Evolutionary conservation across 306 rosid species (phyloP), one percentile per base, ranked within the genome.

Genomic region (Macrotyloma uniflorum): DNA sequence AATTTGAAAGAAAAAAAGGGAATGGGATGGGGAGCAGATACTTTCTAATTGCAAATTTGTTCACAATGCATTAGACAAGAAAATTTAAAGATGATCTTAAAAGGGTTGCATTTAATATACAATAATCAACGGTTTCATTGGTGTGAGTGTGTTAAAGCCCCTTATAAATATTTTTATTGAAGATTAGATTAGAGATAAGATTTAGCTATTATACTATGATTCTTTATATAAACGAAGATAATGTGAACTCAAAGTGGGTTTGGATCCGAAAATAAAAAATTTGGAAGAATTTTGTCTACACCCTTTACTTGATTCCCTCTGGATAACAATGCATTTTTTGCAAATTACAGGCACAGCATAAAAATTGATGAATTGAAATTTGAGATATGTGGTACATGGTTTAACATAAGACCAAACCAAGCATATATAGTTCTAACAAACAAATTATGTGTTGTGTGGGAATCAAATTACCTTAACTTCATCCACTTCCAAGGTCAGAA

Each of bases 401-500:
- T 54, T 45, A 36, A 59, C 11, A 50, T 13, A 18, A 18, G 33
- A 82, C 43, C 67, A 61, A 75, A 40, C 40, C 80, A 63, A 62
- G 5, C 70, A 55, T 23, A 4, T 4, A 30, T 45, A 28, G 13
- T 30, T 63, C 49, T 14, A 9, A 43, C 35, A 43, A 54, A 55
- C 8, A 42, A 57, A 76, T 55, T 11, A 57, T 40, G 43, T 77
- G 24, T 46, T 80, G 15, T 45, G 70, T 43, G 66, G 69, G 61
- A 75, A 76, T 18, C 38, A 72, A 66, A 18, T 64, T 83, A 80
- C 87, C 89, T 83, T 85, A 55, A 85, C 79, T 64, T 88, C 91
- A 80, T 88, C 87, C 49, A 83, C 89, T 83, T 88, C 91, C 78
- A 88, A 78, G 2, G 49, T 49, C 4, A 85, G 84, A 80, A 85